Conservation (phyloP, 2,329 filamentous ascomycete genomes). For the Sarocladiaceae sp. region DNA sequence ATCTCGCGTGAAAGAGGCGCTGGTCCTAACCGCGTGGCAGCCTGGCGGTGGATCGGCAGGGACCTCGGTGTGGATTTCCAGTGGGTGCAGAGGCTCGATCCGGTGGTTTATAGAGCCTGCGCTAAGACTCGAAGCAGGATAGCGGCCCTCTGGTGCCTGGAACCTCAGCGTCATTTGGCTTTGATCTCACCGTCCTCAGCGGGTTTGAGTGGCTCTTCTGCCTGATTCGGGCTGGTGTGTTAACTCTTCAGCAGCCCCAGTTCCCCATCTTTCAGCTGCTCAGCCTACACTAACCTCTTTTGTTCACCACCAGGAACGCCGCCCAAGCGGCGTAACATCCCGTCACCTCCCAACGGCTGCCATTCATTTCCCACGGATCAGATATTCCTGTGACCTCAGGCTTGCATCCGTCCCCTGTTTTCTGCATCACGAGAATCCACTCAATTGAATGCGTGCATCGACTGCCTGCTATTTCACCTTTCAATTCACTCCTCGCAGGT, state of each 20-base stretch:
- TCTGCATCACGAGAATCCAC: neutral
- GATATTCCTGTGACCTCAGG: neutral
- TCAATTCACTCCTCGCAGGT: neutral
- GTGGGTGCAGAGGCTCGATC: slow-evolving; percentile 4
- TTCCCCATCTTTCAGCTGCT: slow-evolving; percentile 3
- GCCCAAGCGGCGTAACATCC: neutral
- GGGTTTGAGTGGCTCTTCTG: no score
- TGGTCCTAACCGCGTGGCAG: slow-evolving; percentile 4
- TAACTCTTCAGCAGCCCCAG: neutral
- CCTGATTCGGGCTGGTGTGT: no score
- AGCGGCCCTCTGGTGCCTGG: no score
- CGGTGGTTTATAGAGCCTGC: no score
- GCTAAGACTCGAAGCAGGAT: no score
- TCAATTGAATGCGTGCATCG: slow-evolving; percentile 1
- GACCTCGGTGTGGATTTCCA: no score
- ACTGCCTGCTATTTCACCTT: neutral
- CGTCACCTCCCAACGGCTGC: neutral
- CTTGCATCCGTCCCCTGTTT: neutral
- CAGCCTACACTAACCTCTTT: slow-evolving; percentile 5
- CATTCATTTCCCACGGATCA: neutral
- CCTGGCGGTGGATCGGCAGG: slow-evolving; percentile 6
- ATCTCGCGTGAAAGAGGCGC: no score
- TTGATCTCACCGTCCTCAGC: no score
- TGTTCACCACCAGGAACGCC: neutral
- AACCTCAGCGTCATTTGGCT: no score